Conservation (phyloP, 78 protist genomes). For the Ministeria vibrans region DNA sequence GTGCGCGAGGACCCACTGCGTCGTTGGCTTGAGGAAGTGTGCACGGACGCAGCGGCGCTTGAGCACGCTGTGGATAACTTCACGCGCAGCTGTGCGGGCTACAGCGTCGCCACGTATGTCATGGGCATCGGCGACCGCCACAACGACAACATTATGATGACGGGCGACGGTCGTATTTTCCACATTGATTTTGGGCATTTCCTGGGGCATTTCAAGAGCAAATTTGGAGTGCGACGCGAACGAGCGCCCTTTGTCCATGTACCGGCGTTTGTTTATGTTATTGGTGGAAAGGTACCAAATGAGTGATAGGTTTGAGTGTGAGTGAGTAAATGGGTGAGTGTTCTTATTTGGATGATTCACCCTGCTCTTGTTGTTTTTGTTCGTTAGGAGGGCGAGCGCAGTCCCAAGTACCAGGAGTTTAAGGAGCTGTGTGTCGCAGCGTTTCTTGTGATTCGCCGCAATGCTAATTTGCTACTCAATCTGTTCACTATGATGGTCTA, state of each 20-base stretch:
- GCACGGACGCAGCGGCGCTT: constrained; percentile 27
- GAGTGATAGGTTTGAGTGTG: no score
- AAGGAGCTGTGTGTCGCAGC: constrained; percentile 67
- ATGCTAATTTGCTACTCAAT: constrained; percentile 62
- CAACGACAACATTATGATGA: constrained; percentile 80
- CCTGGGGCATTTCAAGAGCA: constrained; percentile 72
- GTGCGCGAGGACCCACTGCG: constrained; percentile 43
- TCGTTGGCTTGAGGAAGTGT: constrained; percentile 60
- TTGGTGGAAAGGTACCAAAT: constrained; percentile 29
- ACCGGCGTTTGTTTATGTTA: constrained; percentile 52
- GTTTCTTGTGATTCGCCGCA: constrained; percentile 60
- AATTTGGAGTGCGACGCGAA: constrained; percentile 81
- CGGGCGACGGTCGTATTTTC: constrained; percentile 70
- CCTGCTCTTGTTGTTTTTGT: no score
- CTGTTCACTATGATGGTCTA: constrained; percentile 85
- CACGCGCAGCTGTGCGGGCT: constrained; percentile 84
- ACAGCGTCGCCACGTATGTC: constrained; percentile 91
- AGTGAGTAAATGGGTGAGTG: no score
- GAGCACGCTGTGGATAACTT: constrained; percentile 71
- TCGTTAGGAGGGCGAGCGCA: constrained; percentile 16
- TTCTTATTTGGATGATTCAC: no score
- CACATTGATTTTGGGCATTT: constrained; percentile 83
- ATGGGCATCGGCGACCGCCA: constrained; percentile 96
- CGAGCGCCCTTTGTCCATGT: constrained; percentile 90
- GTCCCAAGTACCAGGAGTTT: constrained; percentile 33